Evolutionary conservation across 371 early-diverging fungal species (phyloP).

Genomic region (Mortierella sp.): DNA sequence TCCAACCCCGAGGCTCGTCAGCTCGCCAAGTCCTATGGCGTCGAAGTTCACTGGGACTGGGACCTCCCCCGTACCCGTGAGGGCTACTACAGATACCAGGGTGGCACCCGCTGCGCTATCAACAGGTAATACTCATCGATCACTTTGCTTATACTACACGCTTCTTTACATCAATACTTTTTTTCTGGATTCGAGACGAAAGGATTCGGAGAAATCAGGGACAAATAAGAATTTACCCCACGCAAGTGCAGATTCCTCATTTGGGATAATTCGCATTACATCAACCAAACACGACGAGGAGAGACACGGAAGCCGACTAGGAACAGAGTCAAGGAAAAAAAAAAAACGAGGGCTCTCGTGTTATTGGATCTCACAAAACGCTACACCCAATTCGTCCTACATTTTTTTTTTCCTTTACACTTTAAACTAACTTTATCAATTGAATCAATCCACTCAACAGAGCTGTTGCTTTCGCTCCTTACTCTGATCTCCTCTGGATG

Average conservation of each 20-base stretch:
- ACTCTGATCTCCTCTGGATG: constrained; percentile 98
- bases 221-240: constrained; percentile 17
- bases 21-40: constrained; percentile 84
- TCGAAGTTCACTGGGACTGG: constrained; percentile 94
- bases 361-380: constrained; percentile 1
- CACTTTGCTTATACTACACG: not conserved
- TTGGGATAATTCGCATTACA: constrained; percentile 16
- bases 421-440: constrained; percentile 3
- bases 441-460: constrained; percentile 17
- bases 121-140: constrained; percentile 65
- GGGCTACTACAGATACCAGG: constrained; percentile 96
- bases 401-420: not conserved
- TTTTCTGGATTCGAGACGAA: not conserved
- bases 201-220: constrained; percentile 4
- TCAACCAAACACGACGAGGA: constrained; percentile 7
- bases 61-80: constrained; percentile 94
- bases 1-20: constrained; percentile 88
- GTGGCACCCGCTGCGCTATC: constrained; percentile 93
- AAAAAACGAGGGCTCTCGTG: not conserved
- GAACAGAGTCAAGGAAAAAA: not conserved
- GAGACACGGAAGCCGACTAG: not conserved
- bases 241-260: constrained; percentile 18
- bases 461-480: constrained; percentile 91
- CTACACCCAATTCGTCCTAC: not conserved
- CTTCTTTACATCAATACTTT: too few species aligned